phyloP scores from a whole-genome alignment of 768 basidiomycete genomes.

The Lactarius psammicola region DNA sequence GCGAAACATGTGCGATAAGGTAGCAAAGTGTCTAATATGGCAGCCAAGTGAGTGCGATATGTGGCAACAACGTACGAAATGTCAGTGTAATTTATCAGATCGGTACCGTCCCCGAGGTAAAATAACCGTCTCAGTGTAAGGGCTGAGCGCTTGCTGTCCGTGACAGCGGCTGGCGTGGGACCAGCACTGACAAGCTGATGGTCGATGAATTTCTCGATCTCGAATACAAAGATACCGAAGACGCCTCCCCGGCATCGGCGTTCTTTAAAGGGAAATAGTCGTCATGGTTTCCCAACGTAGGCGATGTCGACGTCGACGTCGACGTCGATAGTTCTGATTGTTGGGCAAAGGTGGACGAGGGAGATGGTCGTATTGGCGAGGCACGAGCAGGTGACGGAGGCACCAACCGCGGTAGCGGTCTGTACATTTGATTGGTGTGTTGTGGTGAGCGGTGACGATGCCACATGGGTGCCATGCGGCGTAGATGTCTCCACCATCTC shows the following conservation, averaged over 20 bases:
- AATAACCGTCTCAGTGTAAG: slow-evolving; percentile 15
- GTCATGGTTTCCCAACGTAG: slow-evolving; percentile 23
- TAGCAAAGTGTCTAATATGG: slow-evolving; percentile 7
- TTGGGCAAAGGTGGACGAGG: slow-evolving; percentile 26
- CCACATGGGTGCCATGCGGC: slow-evolving; percentile 22
- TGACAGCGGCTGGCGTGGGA: slow-evolving; percentile 46
- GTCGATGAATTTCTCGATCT: slow-evolving; percentile 69
- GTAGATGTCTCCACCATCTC: slow-evolving; percentile 16
- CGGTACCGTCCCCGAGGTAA: neutral
- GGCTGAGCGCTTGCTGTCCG: slow-evolving; percentile 37
- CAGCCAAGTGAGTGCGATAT: neutral
- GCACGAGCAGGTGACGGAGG: slow-evolving; percentile 32
- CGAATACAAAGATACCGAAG: slow-evolving; percentile 41
- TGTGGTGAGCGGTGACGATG: slow-evolving; percentile 20
- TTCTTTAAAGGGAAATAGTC: slow-evolving; percentile 20
- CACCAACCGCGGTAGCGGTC: slow-evolving; percentile 28
- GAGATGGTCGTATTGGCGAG: slow-evolving; percentile 34
- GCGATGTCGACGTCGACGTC: slow-evolving; percentile 22
- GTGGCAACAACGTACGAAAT: neutral
- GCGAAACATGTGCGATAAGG: neutral
- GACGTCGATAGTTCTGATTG: slow-evolving; percentile 20
- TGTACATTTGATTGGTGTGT: slow-evolving; percentile 23
- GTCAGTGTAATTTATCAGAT: slow-evolving; percentile 4
- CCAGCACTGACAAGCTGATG: slow-evolving; percentile 55
- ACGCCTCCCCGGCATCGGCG: slow-evolving; percentile 21